Base-by-base conservation (phyloP, 176 grass and related monocot genomes). In the Eragrostis nindensis region DNA sequence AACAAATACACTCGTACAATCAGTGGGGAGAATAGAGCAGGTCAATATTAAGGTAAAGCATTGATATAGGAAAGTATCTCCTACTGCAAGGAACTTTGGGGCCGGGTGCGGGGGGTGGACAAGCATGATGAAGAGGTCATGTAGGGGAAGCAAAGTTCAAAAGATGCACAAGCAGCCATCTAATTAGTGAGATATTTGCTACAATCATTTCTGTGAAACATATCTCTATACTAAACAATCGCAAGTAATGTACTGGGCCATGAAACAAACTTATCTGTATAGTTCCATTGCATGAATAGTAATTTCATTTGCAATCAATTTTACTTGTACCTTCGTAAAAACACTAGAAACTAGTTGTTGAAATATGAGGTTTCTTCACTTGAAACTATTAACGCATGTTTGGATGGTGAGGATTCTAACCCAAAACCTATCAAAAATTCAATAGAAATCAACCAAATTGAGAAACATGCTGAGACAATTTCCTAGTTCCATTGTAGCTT, bases 1-100 rank as follows among this genome's bases (percentile, higher is more conserved):
- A 74, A 86, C 68, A 70, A 55, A 38, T 21, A 76, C 42, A 75
- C 39, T 10, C 6, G 77, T 70, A 78, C 59, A 79, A 24, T 83
- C 43, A 69, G 62, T 70, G 19, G 5, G 16, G 16, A 32, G 8
- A 19, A n/a, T 78, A 49, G 59, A 49, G 26, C 8, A 82, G 50
- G 30, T 47, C 73, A 66, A 6, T 24, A 60, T 60, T 60, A 24
- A 60, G 10, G 24, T 39, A 10, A 83, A 82, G 18, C 29, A 62
- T 54, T 80, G 27, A 74, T 62, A 48, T 70, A 68, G 49, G 18
- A 8, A 52, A 78, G 21, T 65, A 79, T 7, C 67, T 66, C 53
- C 13, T 18, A 52, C 16, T 57, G n/a, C n/a, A n/a, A n/a, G n/a
- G n/a, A n/a, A n/a, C n/a, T n/a, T n/a, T n/a, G n/a, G n/a, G n/a